Evolutionary conservation across 1,284 basidiomycete genomes (phyloP).

Genomic region (Caloboletus firmus): DNA sequence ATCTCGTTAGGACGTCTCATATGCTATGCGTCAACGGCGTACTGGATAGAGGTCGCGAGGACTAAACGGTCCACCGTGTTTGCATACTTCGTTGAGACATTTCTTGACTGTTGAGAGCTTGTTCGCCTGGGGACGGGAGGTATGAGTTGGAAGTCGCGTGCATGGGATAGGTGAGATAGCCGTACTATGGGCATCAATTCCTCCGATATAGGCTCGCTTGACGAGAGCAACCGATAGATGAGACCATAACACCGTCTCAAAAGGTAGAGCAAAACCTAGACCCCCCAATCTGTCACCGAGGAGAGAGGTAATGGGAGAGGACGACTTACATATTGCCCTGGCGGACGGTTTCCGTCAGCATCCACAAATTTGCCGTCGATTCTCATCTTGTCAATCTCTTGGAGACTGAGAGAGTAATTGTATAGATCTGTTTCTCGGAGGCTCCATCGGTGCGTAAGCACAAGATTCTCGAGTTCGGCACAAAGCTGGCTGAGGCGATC

Average conservation of each 20-base stretch:
- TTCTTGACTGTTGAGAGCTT: conserved; percentile 94
- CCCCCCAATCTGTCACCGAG: neutral
- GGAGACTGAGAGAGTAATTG: conserved; percentile 91
- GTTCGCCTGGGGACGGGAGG: conserved; percentile 63
- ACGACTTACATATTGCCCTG: conserved; percentile 84
- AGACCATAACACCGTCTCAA: conserved; percentile 94
- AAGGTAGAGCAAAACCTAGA: conserved; percentile 87
- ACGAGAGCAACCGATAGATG: conserved; percentile 91
- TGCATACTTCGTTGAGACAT: conserved; percentile 95
- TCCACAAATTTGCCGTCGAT: conserved; percentile 98
- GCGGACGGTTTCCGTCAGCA: conserved; percentile 86
- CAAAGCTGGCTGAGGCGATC: conserved; percentile 89
- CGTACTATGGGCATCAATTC: conserved; percentile 94
- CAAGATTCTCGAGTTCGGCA: conserved; percentile 84
- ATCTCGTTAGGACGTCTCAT: neutral
- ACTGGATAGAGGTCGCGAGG: conserved; percentile 96
- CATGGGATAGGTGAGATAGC: conserved; percentile 1
- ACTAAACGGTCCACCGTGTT: conserved; percentile 94
- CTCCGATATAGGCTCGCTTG: conserved; percentile 98
- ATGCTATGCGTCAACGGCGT: conserved; percentile 30
- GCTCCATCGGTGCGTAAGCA: conserved; percentile 96
- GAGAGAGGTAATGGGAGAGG: neutral
- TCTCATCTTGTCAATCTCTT: conserved; percentile 96
- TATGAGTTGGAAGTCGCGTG: neutral
- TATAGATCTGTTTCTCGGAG: conserved; percentile 94